Percentiles rank a stretch among this genome's conserved stretches.
Evolutionary conservation across 1,284 basidiomycete species (phyloP).

Genomic region (Fomitopsis schrenkii): DNA sequence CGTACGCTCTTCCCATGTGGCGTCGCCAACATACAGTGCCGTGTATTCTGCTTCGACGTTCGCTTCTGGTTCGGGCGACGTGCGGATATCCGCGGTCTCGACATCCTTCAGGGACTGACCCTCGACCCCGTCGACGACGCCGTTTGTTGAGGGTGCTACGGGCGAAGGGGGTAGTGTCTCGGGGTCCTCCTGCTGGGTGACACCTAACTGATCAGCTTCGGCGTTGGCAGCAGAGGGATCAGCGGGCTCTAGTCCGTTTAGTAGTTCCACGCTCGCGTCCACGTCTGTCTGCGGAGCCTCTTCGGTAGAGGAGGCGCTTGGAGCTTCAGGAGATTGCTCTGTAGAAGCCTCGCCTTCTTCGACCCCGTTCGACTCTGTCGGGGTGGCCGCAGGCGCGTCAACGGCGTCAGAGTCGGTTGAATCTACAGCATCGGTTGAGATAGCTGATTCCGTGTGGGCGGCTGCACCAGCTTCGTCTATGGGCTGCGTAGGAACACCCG

Average conservation of each 20-base stretch:
- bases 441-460: not conserved
- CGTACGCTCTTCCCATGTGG: constrained; percentile 85
- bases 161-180: not conserved
- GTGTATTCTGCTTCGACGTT: constrained; percentile 2
- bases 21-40: constrained; percentile 43
- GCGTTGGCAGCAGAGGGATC: not conserved
- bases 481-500: not conserved
- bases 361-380: not conserved
- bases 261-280: not conserved
- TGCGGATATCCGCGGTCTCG: constrained; percentile 2
- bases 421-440: not conserved
- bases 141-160: constrained; percentile 4
- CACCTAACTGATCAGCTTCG: not conserved
- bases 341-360: not conserved
- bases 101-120: constrained; percentile 1
- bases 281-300: not conserved
- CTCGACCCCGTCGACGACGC: constrained; percentile 4
- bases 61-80: not conserved
- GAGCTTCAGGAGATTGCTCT: not conserved
- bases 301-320: not conserved
- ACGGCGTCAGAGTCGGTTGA: not conserved
- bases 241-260: not conserved
- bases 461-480: not conserved
- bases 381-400: not conserved
- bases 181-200: not conserved